Evolutionary conservation across 208 protist genomes (phyloP), one percentile per base, ranked within the genome.

Genomic region (Leishmania arabica): DNA sequence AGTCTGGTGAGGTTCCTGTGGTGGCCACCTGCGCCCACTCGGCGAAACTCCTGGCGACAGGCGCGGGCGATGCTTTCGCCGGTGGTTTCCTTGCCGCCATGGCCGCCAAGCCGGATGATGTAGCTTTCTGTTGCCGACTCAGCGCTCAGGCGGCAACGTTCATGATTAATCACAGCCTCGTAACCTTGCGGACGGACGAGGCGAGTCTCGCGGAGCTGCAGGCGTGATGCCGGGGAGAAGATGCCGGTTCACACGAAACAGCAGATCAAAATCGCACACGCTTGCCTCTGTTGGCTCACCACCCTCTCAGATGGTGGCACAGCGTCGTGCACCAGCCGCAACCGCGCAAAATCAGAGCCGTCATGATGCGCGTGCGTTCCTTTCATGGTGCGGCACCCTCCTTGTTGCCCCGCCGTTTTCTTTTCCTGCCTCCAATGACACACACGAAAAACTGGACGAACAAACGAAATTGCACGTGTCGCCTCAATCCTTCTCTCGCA

Each of bases 21-120:
- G 45, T 82, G 17, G 75, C 97, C 34, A 58, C 47, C 40, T 45
- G 51, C 2, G 85, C 92, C 27, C 68, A 93, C 40, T 97, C 97
- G 58, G 89, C 97, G 27, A 98, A 99, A 73, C 40, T 82, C 31
- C 19, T 47, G 76, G 88, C 90, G 31, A 99, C 99, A 51, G 98
- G 96, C 62, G 97, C 95, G 37, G 97, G 97, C 47, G 98, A 99
- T 80, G 89, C 93, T 54, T 99, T 99, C 76, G 92, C 96, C 42
- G 98, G 97, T 69, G 98, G 95, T 72, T 99, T 99, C 85, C 74
- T 99, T 0, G 77, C 94, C 51, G 77, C 84, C 31, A 84, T 94
- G 11, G 81, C 80, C 34, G 37, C 84, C 40, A 91, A 88, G 42
- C 83, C 78, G 24, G 75, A 88, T 42, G 53, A 79, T n/a, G 24